Conservation (phyloP, 2,329 filamentous ascomycete genomes). For the Colletotrichum graminicola region DNA sequence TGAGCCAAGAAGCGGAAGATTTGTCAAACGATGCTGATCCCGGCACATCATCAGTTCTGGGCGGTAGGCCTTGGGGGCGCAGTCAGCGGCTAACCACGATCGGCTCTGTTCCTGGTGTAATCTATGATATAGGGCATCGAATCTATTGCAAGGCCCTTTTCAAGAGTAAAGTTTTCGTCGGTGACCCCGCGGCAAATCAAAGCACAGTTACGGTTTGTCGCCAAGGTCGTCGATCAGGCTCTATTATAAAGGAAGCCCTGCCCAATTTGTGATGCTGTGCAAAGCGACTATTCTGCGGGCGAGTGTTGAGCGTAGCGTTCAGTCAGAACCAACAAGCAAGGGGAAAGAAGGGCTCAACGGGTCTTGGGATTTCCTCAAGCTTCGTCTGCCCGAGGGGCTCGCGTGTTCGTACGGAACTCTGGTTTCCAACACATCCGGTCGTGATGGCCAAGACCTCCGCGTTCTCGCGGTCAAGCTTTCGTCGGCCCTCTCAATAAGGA, state of each 20-base stretch:
- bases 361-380: neutral
- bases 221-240: constrained; percentile 9
- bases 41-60: constrained; percentile 8
- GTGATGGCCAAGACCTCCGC: constrained; percentile 9
- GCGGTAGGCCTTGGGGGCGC: neutral
- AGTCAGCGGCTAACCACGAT: neutral
- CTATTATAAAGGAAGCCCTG: neutral
- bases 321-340: neutral
- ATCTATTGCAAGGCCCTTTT: neutral
- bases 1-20: constrained; percentile 26
- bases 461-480: constrained; percentile 23
- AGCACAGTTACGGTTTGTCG: constrained; percentile 12
- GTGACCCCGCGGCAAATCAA: neutral
- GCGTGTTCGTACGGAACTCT: constrained; percentile 15
- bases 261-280: neutral
- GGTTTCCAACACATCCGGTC: constrained; percentile 21
- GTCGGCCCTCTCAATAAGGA: neutral
- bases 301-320: constrained; percentile 9
- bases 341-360: neutral
- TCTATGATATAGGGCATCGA: neutral
- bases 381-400: constrained; percentile 21
- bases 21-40: constrained; percentile 38
- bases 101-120: neutral
- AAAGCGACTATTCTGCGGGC: neutral
- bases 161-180: neutral